A percentile compares a stretch with the other conserved stretches of the same genome.
Evolutionary conservation across 805 yeast species (phyloP).

Genomic region (Ogataea naganishii): DNA sequence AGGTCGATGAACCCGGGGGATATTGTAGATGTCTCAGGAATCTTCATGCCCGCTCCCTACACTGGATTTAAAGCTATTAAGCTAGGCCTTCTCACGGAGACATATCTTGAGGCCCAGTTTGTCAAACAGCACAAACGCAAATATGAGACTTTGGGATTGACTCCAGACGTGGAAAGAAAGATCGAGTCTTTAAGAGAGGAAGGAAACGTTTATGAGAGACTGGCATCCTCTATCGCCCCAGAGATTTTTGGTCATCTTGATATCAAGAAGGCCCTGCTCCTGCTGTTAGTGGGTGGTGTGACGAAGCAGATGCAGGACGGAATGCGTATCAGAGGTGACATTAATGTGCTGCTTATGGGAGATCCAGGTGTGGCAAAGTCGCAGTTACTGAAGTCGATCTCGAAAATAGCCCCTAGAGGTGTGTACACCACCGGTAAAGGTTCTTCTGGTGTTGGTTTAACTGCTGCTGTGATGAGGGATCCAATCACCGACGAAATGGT

Average conservation of each 20-base stretch:
- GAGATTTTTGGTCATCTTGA: slow-evolving; percentile 93
- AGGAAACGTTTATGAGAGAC: slow-evolving; percentile 69
- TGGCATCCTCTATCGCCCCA: slow-evolving; percentile 91
- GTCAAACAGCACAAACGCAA: slow-evolving; percentile 84
- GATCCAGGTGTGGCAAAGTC: slow-evolving; percentile 99
- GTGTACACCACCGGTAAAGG: slow-evolving; percentile 98
- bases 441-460: slow-evolving; percentile 96
- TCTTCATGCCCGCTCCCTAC: slow-evolving; percentile 89
- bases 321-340: slow-evolving; percentile 94
- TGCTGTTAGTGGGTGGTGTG: slow-evolving; percentile 90
- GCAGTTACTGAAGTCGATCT: slow-evolving; percentile 82
- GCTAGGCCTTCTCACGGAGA: slow-evolving; percentile 92
- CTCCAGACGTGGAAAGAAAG: slow-evolving; percentile 44
- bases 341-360: slow-evolving; percentile 93
- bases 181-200: slow-evolving; percentile 45
- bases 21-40: slow-evolving; percentile 85
- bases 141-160: slow-evolving; percentile 57
- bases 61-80: slow-evolving; percentile 89
- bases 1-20: slow-evolving; percentile 91
- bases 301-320: slow-evolving; percentile 95
- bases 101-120: slow-evolving; percentile 82
- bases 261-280: slow-evolving; percentile 80
- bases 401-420: slow-evolving; percentile 91
- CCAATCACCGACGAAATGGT: slow-evolving; percentile 99
- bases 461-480: slow-evolving; percentile 98